Evolutionary conservation across 2,329 filamentous ascomycete species (phyloP).

Genomic region (Fonsecaea erecta): DNA sequence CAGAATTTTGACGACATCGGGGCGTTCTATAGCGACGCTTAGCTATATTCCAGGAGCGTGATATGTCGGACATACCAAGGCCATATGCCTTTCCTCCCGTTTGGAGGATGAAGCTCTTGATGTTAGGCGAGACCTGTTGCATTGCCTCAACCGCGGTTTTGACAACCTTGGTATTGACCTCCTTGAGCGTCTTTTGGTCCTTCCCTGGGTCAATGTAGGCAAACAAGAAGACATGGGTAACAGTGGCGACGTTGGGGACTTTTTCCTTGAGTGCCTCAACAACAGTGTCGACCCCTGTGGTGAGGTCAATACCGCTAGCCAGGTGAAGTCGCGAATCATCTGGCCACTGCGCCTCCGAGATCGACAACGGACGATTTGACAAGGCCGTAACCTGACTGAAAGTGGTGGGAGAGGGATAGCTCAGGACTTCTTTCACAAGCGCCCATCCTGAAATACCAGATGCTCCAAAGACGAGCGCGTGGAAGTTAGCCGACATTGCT

Average conservation of each 20-base stretch:
- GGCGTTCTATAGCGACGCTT: constrained; percentile 38
- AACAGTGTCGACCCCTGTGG: constrained; percentile 27
- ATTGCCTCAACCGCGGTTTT: constrained; percentile 45
- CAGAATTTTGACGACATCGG: constrained; percentile 40
- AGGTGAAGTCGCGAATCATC: constrained; percentile 43
- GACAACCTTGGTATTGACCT: constrained; percentile 46
- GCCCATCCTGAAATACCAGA: constrained; percentile 53
- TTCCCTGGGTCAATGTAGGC: constrained; percentile 33
- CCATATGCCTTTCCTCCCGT: constrained; percentile 49
- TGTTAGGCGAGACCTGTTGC: constrained; percentile 38
- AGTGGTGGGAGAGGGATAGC: constrained; percentile 44
- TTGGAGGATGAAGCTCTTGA: constrained; percentile 44
- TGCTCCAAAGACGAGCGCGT: constrained; percentile 50
- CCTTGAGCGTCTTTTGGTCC: constrained; percentile 37
- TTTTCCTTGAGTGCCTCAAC: constrained; percentile 43
- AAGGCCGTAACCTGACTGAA: constrained; percentile 49
- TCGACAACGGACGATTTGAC: constrained; percentile 47
- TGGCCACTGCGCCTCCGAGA: constrained; percentile 46
- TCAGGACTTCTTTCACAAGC: constrained; percentile 47
- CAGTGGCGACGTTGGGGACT: constrained; percentile 43
- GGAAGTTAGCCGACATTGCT: constrained; percentile 25
- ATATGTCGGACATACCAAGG: constrained; percentile 30
- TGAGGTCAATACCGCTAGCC: constrained; percentile 48
- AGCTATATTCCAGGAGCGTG: neutral
- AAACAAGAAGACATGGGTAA: constrained; percentile 49